Evolutionary conservation across 2,329 filamentous ascomycete species (phyloP), one percentile per base, ranked within the genome.

Genomic region (Ophiostoma angusticollis): DNA sequence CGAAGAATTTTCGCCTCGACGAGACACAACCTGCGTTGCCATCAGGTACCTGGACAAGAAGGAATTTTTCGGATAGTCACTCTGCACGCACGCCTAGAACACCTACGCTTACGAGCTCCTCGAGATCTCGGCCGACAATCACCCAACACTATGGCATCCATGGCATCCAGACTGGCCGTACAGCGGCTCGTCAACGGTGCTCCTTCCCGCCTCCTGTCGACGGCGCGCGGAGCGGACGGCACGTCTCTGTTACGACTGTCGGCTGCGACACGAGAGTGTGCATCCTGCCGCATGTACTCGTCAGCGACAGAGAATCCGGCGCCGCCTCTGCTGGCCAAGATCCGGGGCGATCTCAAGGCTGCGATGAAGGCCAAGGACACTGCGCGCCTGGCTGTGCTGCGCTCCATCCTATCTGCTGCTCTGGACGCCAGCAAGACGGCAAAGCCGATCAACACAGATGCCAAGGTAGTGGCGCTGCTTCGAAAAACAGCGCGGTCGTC

Each of bases 401-500:
- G 83, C 48, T 58, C 68, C 29, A 62, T 87, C 45, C 68, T 87
- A 47, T 67, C 80, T 23, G 72, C 80, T 45, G 75, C 80, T 45
- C 76, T 78, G 49, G 87, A 86, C 58, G 77, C 80, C 24, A 79
- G 76, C 55, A 87, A 87, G 60, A 84, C 80, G 12, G 54, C 68
- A 28, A 65, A 62, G 28, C 82, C 83, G n/a, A 73, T 87, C 52
- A 65, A 63, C 39, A 82, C 74, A 17, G 81, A 89, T 56, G 67
- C 71, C 46, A 73, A 81, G 52, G 66, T 89, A 40, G 71, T 85
- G 21, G 62, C 67, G 7, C 63, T 87, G 35, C 67, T 91, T 40
- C 70, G 73, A 46, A 80, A 78, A 58, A 70, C 75, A 37, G 68
- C 72, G 17, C 68, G 70, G 31, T 63, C 68, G 2, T 65, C 69